Base-by-base conservation (phyloP, 2,329 filamentous ascomycete species). In the Cercospora janseana region DNA sequence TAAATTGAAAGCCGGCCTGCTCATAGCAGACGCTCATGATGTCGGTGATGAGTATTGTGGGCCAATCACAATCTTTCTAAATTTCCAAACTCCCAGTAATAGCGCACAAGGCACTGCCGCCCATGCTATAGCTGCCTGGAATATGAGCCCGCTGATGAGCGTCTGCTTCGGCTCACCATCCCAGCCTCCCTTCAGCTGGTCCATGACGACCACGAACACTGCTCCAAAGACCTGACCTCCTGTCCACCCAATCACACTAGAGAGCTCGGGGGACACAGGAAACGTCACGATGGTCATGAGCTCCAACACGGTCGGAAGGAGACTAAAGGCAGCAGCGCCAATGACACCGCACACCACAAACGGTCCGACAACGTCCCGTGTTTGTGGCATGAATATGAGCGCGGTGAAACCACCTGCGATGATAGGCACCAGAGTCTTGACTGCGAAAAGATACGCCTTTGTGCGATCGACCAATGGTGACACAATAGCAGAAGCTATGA, bases 241-340 rank as follows among this genome's bases (percentile, higher is more conserved):
- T 1, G 81, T 80, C 93, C 93, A 97, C 63, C 86, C 87, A 16
- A 94, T 75, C 21, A 87, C 89, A 55, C 82, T 87, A 1, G 87
- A 88, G 35, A 96, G 80, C 70, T 95, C 92, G 0, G 93, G 91
- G 31, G 83, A 85, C 20, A 94, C 82, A 0, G 93, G 93, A 63
- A 93, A 88, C 4, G 87, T 90, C 52, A 95, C 79, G 68, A 97
- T 89, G 44, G 88, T 87, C 12, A 96, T 75, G 60, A 87, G 90
- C 70, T 98, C 93, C 42, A 97, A 79, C 4, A 83, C 87, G 28
- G 95, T 80, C 3, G 93, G 93, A 1, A 97, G 78, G 3, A 97
- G 73, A 15, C 79, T 79, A 70, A 97, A 97, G 7, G 79, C 83
- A 0, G 88, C 74, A 1, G 89, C 90, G 35, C 93, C 93, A 3